phyloP scores from a whole-genome alignment of 371 early-diverging fungal species.

The Mortierella sp. region DNA sequence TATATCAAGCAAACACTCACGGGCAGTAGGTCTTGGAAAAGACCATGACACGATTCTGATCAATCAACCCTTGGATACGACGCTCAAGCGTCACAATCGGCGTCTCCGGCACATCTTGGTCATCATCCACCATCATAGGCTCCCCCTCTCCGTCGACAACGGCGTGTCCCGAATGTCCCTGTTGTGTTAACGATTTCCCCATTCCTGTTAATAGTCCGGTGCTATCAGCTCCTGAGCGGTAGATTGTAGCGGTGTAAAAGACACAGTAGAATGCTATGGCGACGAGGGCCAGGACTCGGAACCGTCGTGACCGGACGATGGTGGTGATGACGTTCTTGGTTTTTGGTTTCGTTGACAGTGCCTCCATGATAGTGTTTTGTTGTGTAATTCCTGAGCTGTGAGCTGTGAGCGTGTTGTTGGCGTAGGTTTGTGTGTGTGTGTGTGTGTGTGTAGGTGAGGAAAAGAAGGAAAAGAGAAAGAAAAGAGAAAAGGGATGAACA shows the following conservation, averaged over 20 bases:
- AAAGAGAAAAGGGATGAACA: not conserved
- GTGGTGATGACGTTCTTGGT: constrained; percentile 23
- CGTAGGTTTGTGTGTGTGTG: not conserved
- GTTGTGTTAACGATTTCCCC: not conserved
- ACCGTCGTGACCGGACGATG: constrained; percentile 41
- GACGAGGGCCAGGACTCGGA: constrained; percentile 31
- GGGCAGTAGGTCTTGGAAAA: constrained; percentile 57
- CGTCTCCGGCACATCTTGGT: not conserved
- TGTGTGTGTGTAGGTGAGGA: not conserved
- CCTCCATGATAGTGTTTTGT: constrained; percentile 16
- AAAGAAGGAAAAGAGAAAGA: not conserved
- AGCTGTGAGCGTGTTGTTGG: not conserved
- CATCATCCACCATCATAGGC: constrained; percentile 15
- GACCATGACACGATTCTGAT: constrained; percentile 45
- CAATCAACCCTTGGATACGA: constrained; percentile 42
- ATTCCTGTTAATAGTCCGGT: not conserved
- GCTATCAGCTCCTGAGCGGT: not conserved
- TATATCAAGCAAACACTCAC: constrained; percentile 15
- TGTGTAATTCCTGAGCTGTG: not conserved
- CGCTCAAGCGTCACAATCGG: constrained; percentile 22
- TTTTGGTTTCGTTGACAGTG: constrained; percentile 40
- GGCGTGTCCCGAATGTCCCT: constrained; percentile 3
- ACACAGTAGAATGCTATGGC: constrained; percentile 28
- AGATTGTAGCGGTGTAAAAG: constrained; percentile 23
- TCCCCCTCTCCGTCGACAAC: constrained; percentile 42